A percentile compares a stretch with the other conserved stretches of the same genome.
These are phyloP conservation scores for Neurospora terricola DNA, from an alignment of 495 filamentous ascomycete species.

Conservation along the genomic window DNA sequence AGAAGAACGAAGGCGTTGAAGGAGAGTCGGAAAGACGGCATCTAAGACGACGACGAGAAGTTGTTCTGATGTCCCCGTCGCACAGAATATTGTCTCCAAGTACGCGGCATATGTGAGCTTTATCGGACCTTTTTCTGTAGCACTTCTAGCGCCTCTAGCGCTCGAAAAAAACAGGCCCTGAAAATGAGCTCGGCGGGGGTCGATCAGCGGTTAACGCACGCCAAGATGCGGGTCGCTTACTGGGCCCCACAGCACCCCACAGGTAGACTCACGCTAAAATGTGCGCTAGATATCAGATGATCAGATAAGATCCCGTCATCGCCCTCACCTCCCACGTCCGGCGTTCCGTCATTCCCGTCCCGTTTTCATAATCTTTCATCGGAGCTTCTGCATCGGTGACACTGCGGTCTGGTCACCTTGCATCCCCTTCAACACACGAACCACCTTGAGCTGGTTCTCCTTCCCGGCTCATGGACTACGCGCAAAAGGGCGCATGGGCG, in stretches of 20 bases:
- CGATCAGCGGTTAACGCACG: neutral
- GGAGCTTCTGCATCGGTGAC: neutral
- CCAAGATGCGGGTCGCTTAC: neutral
- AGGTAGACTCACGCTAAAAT: neutral
- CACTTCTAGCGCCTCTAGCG: neutral
- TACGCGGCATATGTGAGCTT: neutral
- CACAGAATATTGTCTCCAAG: neutral
- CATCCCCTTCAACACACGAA: neutral
- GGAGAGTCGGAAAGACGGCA: neutral
- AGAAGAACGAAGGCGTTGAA: neutral
- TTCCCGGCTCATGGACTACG: neutral
- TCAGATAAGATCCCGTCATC: constrained; percentile 9
- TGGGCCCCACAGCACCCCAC: neutral
- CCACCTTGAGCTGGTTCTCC: neutral
- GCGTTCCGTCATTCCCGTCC: neutral
- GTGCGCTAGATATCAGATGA: constrained; percentile 6
- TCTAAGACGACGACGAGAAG: neutral
- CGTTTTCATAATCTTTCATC: neutral
- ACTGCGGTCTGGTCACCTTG: neutral
- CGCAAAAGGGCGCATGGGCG: neutral
- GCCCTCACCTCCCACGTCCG: neutral
- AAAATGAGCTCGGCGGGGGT: neutral
- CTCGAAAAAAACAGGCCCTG: neutral
- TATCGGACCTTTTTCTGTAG: neutral
- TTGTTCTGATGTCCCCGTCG: neutral